Base-by-base conservation (phyloP, 352 stramenopile species). In the Globisporangium spinosum region DNA sequence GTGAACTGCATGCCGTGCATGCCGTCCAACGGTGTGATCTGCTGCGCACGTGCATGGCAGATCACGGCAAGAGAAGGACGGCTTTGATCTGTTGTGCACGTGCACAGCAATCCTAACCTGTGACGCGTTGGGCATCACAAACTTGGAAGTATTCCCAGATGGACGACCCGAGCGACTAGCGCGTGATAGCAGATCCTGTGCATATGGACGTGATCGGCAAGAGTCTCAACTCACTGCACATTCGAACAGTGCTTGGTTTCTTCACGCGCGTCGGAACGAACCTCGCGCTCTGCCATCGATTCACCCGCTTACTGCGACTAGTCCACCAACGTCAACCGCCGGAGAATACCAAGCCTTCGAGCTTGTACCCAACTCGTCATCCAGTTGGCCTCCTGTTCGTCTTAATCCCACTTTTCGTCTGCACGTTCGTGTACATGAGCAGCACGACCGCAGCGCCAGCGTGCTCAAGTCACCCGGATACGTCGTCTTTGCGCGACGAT, bases 221-320 rank as follows among this genome's bases (percentile, higher is more conserved):
- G 5, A 49, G 40, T 3, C 40, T 49, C 15, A 49, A 49, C 15
- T 49, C 40, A 6, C 40, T 49, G 40, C 40, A 15, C 15, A 49
- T 49, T 17, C 40, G 40, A 49, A 49, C 40, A 8, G 40, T 49
- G 40, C 15, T 49, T 49, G 40, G 22, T n/a, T 49, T 49, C 40
- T 49, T 49, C 40, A 49, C 40, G 15, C 15, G 40, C 40, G 15
- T 40, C 17, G 32, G 51, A 8, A 62, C 1, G 66, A 79, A 27
- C 47, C 20, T 54, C 47, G 47, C 20, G 20, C 47, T 54, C n/a
- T 54, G 47, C 20, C n/a, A 54, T 54, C 1, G 62, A 8, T 49
- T 59, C 0, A 63, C 63, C 1, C 45, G 63, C 38, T 70, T 56
- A 1, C 20, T 54, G n/a, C 3, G n/a, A 22, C 17, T 27, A 13